Percentiles rank a stretch among this genome's conserved stretches.
Conservation (phyloP, 2,329 filamentous ascomycete species). For the Fusarium odoratissimum region DNA sequence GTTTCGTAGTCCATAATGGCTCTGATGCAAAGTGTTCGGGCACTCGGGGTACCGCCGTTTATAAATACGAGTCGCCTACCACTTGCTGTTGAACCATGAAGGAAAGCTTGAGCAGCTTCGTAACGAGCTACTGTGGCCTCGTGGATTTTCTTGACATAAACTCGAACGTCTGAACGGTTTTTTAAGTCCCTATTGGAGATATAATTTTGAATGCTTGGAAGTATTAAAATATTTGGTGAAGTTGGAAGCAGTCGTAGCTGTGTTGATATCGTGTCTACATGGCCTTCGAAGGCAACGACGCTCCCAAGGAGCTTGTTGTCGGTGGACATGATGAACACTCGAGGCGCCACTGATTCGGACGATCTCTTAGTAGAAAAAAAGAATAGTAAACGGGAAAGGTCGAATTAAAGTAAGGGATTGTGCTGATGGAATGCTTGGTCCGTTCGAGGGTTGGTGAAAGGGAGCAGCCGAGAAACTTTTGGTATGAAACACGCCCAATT, state of each 20-base stretch:
- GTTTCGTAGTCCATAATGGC: slow-evolving; percentile 65
- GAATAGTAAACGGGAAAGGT: slow-evolving; percentile 3
- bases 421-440: slow-evolving; percentile 24
- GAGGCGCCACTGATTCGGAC: slow-evolving; percentile 29
- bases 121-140: slow-evolving; percentile 60
- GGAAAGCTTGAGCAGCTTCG: slow-evolving; percentile 62
- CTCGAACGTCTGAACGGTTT: slow-evolving; percentile 47
- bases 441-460: slow-evolving; percentile 16
- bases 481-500: slow-evolving; percentile 22
- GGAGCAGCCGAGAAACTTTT: slow-evolving; percentile 26
- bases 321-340: slow-evolving; percentile 40
- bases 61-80: slow-evolving; percentile 69
- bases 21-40: slow-evolving; percentile 65
- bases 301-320: slow-evolving; percentile 54
- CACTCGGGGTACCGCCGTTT: slow-evolving; percentile 68
- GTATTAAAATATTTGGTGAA: slow-evolving; percentile 67
- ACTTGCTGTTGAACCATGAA: slow-evolving; percentile 57
- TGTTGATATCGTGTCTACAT: slow-evolving; percentile 64
- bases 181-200: slow-evolving; percentile 49
- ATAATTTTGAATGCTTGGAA: slow-evolving; percentile 65
- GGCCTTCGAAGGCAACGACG: slow-evolving; percentile 71
- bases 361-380: slow-evolving; percentile 10
- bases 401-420: slow-evolving; percentile 22
- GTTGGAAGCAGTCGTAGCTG: slow-evolving; percentile 70
- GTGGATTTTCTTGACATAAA: slow-evolving; percentile 62